Conservation (phyloP, 2,329 filamentous ascomycete species). For the Pyricularia pennisetigena region DNA sequence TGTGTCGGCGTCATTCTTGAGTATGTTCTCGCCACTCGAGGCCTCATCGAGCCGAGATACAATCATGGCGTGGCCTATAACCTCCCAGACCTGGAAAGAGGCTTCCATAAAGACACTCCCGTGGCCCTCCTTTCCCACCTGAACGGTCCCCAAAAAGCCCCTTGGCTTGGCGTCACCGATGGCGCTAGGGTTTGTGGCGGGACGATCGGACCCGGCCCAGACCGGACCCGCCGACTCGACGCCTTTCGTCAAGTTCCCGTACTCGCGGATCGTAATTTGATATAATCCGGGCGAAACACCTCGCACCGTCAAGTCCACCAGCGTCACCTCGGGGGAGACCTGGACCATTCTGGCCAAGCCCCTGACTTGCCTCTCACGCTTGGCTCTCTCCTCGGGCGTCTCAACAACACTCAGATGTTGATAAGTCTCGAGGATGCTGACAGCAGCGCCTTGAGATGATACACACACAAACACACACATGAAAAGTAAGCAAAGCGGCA, state of each 20-base stretch:
- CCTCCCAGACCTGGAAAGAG: constrained; percentile 84
- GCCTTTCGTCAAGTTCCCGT: constrained; percentile 77
- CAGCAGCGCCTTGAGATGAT: constrained; percentile 55
- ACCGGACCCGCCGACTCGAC: constrained; percentile 74
- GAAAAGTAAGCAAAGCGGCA: neutral
- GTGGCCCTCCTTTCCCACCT: constrained; percentile 65
- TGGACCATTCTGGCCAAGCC: constrained; percentile 92
- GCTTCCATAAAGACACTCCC: constrained; percentile 75
- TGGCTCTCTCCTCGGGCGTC: constrained; percentile 13
- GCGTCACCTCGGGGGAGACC: constrained; percentile 64
- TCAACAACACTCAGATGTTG: constrained; percentile 40
- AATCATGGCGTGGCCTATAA: constrained; percentile 88
- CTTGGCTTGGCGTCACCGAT: constrained; percentile 29
- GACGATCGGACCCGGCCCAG: constrained; percentile 47
- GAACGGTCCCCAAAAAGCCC: constrained; percentile 63
- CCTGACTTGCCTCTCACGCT: constrained; percentile 51
- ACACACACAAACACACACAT: neutral
- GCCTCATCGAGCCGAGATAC: constrained; percentile 58
- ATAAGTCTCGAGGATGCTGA: constrained; percentile 89
- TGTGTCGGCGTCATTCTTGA: constrained; percentile 68
- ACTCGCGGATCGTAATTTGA: constrained; percentile 73
- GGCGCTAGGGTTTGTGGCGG: neutral
- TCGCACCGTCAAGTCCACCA: constrained; percentile 80
- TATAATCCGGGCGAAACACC: constrained; percentile 77
- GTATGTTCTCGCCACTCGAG: constrained; percentile 26